Evolutionary conservation across 345 rosid species (phyloP).

Genomic region (Salix udensis): DNA sequence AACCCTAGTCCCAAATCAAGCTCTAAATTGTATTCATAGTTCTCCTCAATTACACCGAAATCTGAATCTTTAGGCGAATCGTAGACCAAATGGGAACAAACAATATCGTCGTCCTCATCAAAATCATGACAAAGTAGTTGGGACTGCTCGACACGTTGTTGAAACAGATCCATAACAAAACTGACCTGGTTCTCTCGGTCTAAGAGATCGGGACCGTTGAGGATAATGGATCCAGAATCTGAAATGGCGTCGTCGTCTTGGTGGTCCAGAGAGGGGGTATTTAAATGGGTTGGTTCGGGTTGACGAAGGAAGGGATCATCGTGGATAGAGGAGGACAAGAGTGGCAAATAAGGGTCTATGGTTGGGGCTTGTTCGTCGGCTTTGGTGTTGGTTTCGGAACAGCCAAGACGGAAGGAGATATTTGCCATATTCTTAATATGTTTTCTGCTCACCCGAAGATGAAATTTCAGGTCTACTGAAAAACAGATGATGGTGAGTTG

Average conservation of each 20-base stretch:
- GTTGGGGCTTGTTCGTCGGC: slow-evolving; percentile 24
- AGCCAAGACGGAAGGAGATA: slow-evolving; percentile 41
- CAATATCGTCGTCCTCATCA: not conserved
- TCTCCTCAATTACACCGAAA: slow-evolving; percentile 44
- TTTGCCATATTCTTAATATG: slow-evolving; percentile 30
- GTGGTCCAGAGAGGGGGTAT: not conserved
- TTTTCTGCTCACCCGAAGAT: not conserved
- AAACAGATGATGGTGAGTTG: not conserved
- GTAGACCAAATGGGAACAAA: slow-evolving; percentile 21
- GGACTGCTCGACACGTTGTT: slow-evolving; percentile 88
- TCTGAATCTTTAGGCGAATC: slow-evolving; percentile 37
- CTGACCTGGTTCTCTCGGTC: slow-evolving; percentile 59
- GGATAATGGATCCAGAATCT: slow-evolving; percentile 30
- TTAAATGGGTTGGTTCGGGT: not conserved
- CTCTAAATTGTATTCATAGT: slow-evolving; percentile 30
- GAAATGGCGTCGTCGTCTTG: slow-evolving; percentile 22
- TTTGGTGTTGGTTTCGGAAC: slow-evolving; percentile 10
- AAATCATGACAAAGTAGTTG: slow-evolving; percentile 24
- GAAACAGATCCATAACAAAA: slow-evolving; percentile 88
- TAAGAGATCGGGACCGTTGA: slow-evolving; percentile 39
- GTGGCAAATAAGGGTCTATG: slow-evolving; percentile 34
- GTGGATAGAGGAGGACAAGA: slow-evolving; percentile 19
- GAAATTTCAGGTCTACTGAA: not conserved
- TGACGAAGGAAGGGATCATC: not conserved
- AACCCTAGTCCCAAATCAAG: slow-evolving; percentile 46